Evolutionary conservation across 495 filamentous ascomycete species (phyloP).

Genomic region (Xylaria cubensis): DNA sequence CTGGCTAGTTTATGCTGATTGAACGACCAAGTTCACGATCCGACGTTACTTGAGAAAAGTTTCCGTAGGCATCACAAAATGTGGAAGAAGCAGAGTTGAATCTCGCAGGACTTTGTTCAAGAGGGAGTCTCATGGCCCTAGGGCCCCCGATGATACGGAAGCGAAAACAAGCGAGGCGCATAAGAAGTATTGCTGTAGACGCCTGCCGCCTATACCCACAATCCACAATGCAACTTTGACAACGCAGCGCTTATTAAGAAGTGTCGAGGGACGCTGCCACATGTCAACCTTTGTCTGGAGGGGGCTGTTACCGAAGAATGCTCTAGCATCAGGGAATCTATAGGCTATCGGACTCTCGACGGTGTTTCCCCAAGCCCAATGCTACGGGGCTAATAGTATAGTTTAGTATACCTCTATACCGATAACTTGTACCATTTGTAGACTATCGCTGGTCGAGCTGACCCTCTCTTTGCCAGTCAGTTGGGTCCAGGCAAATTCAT

Average conservation of each 20-base stretch:
- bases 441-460: background rate
- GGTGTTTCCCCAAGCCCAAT: constrained; percentile 10
- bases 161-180: background rate
- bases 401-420: background rate
- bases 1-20: background rate
- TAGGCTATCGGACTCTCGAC: constrained; percentile 7
- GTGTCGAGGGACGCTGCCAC: constrained; percentile 5
- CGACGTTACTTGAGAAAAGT: constrained; percentile 4
- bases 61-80: background rate
- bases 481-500: constrained; percentile 5
- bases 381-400: background rate
- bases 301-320: background rate
- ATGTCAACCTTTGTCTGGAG: constrained; percentile 19
- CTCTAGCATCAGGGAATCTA: background rate
- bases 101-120: background rate
- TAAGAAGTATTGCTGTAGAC: background rate
- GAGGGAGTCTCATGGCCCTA: background rate
- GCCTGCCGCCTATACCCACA: constrained; percentile 9
- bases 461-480: background rate
- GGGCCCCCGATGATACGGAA: background rate
- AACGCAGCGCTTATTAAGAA: constrained; percentile 23
- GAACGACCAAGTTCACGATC: background rate
- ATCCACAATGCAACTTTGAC: constrained; percentile 22
- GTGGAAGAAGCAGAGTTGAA: background rate
- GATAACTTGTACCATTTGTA: constrained; percentile 2